Percentiles rank a stretch among this genome's conserved stretches.
These are phyloP conservation scores for Ballota nigra DNA, from an alignment of 257 asterid genomes.

Conservation along the genomic window DNA sequence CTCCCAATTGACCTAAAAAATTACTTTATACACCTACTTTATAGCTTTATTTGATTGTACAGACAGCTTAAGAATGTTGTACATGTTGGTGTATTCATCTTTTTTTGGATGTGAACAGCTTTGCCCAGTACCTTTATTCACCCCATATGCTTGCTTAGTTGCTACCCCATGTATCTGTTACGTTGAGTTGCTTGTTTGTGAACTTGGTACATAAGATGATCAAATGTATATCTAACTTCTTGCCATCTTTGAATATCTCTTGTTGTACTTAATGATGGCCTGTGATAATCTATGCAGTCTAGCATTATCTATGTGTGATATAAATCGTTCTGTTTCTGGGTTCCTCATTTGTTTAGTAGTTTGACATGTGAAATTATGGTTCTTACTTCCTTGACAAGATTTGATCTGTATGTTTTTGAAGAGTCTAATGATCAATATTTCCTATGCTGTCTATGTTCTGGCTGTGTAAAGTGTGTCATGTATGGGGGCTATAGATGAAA, in stretches of 20 bases:
- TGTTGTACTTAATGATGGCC: not conserved
- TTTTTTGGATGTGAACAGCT: too few species aligned
- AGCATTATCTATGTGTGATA: not conserved
- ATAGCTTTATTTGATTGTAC: too few species aligned
- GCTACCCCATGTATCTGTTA: too few species aligned
- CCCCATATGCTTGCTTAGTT: not conserved
- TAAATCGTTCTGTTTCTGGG: not conserved
- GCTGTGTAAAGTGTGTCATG: not conserved
- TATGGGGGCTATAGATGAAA: not conserved
- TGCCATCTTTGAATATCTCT: not conserved
- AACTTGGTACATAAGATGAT: not conserved
- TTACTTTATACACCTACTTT: too few species aligned
- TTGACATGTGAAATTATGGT: not conserved
- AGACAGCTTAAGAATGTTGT: too few species aligned
- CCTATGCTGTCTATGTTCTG: not conserved
- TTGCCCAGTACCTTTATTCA: not conserved
- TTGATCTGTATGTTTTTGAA: not conserved
- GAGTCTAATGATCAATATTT: not conserved
- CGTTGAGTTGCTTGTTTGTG: too few species aligned
- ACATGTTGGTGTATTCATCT: too few species aligned
- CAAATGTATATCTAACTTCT: not conserved
- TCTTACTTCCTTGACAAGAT: not conserved
- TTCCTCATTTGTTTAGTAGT: not conserved
- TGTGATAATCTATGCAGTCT: not conserved
- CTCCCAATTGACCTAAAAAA: too few species aligned